Evolutionary conservation across 306 rosid genomes (phyloP).

Genomic region (Adenanthera pavonina): DNA sequence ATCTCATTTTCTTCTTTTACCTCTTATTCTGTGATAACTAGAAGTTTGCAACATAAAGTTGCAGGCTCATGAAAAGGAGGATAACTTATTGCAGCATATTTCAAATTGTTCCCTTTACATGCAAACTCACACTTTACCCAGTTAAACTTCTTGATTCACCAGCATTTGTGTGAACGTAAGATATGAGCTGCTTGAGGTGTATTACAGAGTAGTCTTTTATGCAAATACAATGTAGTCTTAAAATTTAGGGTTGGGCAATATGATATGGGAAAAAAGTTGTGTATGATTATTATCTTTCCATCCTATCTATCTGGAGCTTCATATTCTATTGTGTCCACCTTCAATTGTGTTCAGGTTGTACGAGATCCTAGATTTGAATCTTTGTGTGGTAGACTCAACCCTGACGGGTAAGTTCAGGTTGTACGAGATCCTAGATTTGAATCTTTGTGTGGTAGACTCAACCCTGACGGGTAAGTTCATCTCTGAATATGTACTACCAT

Average conservation of each 20-base stretch:
- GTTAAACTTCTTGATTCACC: conserved; percentile 18
- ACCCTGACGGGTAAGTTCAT: conserved; percentile 62
- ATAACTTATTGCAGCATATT: conserved; percentile 11
- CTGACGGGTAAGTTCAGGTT: conserved; percentile 68
- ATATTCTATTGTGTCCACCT: conserved; percentile 18
- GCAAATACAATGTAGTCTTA: conserved; percentile 25
- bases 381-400: conserved; percentile 62
- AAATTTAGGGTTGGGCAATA: conserved; percentile 24
- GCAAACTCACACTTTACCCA: not conserved
- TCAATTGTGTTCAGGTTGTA: conserved; percentile 55
- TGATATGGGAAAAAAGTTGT: conserved; percentile 17
- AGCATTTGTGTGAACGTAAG: conserved; percentile 21
- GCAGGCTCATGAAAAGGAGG: not conserved
- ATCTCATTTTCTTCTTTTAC: not conserved
- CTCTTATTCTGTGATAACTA: not conserved
- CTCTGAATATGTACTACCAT: not conserved
- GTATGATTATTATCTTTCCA: not conserved
- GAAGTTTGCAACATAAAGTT: conserved; percentile 15
- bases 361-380: conserved; percentile 90
- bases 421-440: conserved; percentile 83
- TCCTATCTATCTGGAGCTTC: conserved; percentile 18
- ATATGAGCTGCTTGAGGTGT: not conserved
- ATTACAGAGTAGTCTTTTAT: not conserved
- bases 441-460: conserved; percentile 68
- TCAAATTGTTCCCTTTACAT: conserved; percentile 14